These are phyloP conservation scores for Linum usitatissimum DNA, from an alignment of 345 rosid genomes.

Conservation along the genomic window DNA sequence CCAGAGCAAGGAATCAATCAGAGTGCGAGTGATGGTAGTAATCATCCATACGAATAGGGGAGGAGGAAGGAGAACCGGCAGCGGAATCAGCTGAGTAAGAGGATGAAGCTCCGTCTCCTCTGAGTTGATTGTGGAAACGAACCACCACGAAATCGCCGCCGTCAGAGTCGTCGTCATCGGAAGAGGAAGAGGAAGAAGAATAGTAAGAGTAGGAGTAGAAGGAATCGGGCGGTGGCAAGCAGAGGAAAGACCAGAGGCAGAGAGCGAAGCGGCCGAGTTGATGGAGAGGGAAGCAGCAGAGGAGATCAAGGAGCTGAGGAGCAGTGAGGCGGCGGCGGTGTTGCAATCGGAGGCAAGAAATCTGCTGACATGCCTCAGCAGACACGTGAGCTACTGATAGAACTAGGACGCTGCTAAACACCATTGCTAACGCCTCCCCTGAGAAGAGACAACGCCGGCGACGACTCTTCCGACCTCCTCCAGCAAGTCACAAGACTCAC, in stretches of 20 bases:
- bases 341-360: slow-evolving; percentile 28
- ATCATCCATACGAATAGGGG: slow-evolving; percentile 23
- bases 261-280: slow-evolving; percentile 51
- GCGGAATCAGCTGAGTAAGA: slow-evolving; percentile 16
- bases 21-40: slow-evolving; percentile 34
- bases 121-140: background rate
- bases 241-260: slow-evolving; percentile 45
- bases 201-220: slow-evolving; percentile 31
- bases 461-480: background rate
- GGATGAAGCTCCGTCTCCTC: background rate
- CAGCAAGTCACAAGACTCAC: background rate
- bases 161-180: slow-evolving; percentile 12
- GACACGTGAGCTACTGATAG: slow-evolving; percentile 41
- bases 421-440: slow-evolving; percentile 25
- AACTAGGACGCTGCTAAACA: slow-evolving; percentile 37
- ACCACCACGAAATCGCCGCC: slow-evolving; percentile 11
- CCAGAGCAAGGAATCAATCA: slow-evolving; percentile 26
- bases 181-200: slow-evolving; percentile 13
- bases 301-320: slow-evolving; percentile 47
- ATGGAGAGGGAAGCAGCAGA: slow-evolving; percentile 56
- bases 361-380: slow-evolving; percentile 34
- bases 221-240: slow-evolving; percentile 54
- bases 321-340: slow-evolving; percentile 28
- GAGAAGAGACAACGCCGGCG: background rate
- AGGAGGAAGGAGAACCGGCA: slow-evolving; percentile 13